phyloP scores from a whole-genome alignment of 169 alveolate genomes.

The Eimeria zaria region DNA sequence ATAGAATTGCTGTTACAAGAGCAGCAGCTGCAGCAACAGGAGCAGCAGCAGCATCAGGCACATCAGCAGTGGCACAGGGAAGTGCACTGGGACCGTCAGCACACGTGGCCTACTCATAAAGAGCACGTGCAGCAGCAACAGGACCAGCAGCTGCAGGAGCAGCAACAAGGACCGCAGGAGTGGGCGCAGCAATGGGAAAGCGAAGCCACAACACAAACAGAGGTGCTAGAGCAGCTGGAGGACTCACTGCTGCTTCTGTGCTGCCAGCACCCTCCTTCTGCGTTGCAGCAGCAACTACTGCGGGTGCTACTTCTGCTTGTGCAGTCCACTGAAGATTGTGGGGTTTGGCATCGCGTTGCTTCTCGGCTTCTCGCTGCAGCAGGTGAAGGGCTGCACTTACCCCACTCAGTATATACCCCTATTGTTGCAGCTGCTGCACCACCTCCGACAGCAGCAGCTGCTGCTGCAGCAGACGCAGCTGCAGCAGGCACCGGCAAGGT shows the following conservation, averaged over 20 bases:
- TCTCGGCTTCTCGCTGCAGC: slow-evolving; percentile 66
- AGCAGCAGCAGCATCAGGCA: slow-evolving; percentile 18
- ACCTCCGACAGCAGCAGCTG: slow-evolving; percentile 17
- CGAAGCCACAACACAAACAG: slow-evolving; percentile 13
- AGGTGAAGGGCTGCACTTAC: slow-evolving; percentile 23
- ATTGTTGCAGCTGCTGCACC: slow-evolving; percentile 29
- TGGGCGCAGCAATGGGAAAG: slow-evolving; percentile 18
- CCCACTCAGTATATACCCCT: neutral
- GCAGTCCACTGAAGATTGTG: neutral
- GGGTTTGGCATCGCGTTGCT: slow-evolving; percentile 55
- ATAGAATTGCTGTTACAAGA: slow-evolving; percentile 42
- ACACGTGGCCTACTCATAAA: neutral
- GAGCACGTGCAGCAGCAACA: neutral
- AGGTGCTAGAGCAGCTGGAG: slow-evolving; percentile 39
- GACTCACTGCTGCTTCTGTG: slow-evolving; percentile 39
- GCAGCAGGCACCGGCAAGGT: slow-evolving; percentile 6
- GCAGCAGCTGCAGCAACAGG: slow-evolving; percentile 35
- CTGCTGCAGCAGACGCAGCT: neutral
- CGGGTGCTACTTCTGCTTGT: slow-evolving; percentile 50
- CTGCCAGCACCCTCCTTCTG: slow-evolving; percentile 74
- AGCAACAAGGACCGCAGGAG: slow-evolving; percentile 38
- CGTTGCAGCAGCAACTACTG: slow-evolving; percentile 59
- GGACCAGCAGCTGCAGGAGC: neutral
- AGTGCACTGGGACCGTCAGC: neutral
- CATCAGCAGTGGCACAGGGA: neutral